Percentiles rank a stretch among this genome's conserved stretches.
phyloP scores from a whole-genome alignment of 106 monocot species.

The Dendrobium huoshanense region DNA sequence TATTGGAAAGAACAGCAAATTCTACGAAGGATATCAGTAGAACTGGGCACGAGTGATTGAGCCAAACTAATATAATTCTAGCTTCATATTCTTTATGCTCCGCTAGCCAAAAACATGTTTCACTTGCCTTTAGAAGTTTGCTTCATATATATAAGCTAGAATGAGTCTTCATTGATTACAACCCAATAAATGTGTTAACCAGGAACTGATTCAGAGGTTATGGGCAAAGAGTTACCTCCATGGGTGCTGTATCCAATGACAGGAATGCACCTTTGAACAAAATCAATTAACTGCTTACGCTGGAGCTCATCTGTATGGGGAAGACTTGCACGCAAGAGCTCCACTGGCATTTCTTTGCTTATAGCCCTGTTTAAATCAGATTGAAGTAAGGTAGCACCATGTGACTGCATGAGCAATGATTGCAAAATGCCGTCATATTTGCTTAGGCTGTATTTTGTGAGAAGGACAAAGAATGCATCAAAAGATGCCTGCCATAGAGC shows the following conservation, averaged over 20 bases:
- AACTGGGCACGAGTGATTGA: too few species aligned
- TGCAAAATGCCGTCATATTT: conserved; percentile 89
- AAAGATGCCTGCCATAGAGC: conserved; percentile 91
- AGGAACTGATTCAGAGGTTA: conserved; percentile 25
- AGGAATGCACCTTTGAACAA: conserved; percentile 46
- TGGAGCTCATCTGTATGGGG: conserved; percentile 51
- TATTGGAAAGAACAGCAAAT: too few species aligned
- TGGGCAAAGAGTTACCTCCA: conserved; percentile 9
- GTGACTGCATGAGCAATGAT: conserved; percentile 35
- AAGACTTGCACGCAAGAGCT: conserved; percentile 42
- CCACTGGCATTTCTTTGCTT: conserved; percentile 51
- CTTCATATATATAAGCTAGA: neutral
- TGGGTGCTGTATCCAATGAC: conserved; percentile 19
- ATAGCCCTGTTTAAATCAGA: conserved; percentile 31
- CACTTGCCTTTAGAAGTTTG: too few species aligned
- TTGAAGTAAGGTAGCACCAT: conserved; percentile 5
- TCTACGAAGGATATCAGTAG: too few species aligned
- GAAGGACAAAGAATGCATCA: conserved; percentile 80
- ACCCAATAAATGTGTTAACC: conserved; percentile 7
- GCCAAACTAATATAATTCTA: too few species aligned
- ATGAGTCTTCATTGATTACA: too few species aligned
- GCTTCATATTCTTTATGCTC: too few species aligned
- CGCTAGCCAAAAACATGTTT: too few species aligned
- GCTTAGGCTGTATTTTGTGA: conserved; percentile 71
- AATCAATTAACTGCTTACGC: conserved; percentile 31